phyloP scores from a whole-genome alignment of 495 filamentous ascomycete species.

The Penicillium bialowiezense region DNA sequence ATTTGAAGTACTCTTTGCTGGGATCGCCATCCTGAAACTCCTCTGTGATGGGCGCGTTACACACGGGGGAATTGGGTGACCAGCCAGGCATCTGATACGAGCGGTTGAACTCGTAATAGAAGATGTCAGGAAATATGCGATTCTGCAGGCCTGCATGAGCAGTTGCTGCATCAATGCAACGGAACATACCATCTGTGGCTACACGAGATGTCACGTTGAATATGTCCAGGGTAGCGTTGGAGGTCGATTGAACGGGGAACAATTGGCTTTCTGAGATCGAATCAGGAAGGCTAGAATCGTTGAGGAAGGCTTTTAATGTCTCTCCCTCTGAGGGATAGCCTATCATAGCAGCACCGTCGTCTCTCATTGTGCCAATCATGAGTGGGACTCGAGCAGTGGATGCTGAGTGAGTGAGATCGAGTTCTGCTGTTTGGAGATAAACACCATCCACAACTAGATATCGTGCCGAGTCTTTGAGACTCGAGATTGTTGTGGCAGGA shows the following conservation, averaged over 20 bases:
- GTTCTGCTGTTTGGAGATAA: conserved; percentile 12
- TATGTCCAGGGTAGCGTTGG: conserved; percentile 23
- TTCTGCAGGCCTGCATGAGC: conserved; percentile 17
- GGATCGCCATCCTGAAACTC: conserved; percentile 22
- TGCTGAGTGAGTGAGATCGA: conserved; percentile 7
- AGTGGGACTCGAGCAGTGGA: conserved; percentile 18
- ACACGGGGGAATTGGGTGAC: conserved; percentile 23
- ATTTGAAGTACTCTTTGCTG: conserved; percentile 26
- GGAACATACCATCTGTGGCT: conserved; percentile 26
- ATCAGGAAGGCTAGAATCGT: conserved; percentile 6
- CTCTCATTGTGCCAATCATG: conserved; percentile 19
- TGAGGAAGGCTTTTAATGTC: conserved; percentile 11
- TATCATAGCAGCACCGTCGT: conserved; percentile 26
- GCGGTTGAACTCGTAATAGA: conserved; percentile 29
- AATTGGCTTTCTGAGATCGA: conserved; percentile 7
- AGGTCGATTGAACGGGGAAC: conserved; percentile 16
- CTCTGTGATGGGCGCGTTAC: conserved; percentile 19
- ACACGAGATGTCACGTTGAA: conserved; percentile 25
- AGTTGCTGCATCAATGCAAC: conserved; percentile 27
- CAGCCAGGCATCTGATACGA: conserved; percentile 26
- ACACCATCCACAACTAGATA: conserved; percentile 23
- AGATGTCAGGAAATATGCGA: conserved; percentile 20
- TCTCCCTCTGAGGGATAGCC: conserved; percentile 14
- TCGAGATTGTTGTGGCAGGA: conserved; percentile 29
- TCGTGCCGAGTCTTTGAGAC: conserved; percentile 11